These are phyloP conservation scores for Pholiota conissans DNA, from an alignment of 768 basidiomycete genomes.

Conservation along the genomic window DNA sequence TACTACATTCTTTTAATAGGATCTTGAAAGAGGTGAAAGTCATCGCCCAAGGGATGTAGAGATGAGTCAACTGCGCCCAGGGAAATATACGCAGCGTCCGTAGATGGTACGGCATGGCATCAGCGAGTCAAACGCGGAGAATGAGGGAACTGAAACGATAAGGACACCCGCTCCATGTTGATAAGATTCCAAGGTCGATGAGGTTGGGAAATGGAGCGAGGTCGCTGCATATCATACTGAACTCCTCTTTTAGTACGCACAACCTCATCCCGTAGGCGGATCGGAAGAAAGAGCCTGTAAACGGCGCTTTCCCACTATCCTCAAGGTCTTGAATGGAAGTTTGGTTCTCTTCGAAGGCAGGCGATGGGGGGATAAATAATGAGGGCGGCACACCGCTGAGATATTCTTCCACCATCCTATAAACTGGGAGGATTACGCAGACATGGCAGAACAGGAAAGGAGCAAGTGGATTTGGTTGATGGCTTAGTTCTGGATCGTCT, in stretches of 20 bases:
- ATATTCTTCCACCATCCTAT: not conserved
- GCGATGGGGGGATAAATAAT: not conserved
- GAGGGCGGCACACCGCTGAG: not conserved
- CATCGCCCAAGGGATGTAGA: not conserved
- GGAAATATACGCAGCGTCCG: not conserved
- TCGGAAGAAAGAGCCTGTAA: not conserved
- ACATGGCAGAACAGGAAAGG: too few relatives aligned
- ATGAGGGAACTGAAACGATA: not conserved
- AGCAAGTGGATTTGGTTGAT: too few relatives aligned
- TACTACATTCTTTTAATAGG: not conserved
- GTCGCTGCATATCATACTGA: not conserved
- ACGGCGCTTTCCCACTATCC: not conserved
- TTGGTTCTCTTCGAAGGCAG: not conserved
- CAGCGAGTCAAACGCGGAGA: not conserved
- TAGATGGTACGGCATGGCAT: not conserved
- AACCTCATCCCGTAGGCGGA: not conserved
- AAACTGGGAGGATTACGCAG: not conserved
- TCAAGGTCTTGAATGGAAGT: not conserved
- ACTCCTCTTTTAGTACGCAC: not conserved
- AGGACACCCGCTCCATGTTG: not conserved
- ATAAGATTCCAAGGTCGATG: not conserved
- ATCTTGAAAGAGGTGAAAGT: not conserved
- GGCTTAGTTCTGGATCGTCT: too few relatives aligned
- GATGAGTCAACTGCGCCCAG: slow-evolving; percentile 2
- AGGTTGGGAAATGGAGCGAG: not conserved